Percentiles rank a stretch among this genome's conserved stretches.
Evolutionary conservation across 208 protist genomes (phyloP).

Genomic region (Acanthamoeba quina): DNA sequence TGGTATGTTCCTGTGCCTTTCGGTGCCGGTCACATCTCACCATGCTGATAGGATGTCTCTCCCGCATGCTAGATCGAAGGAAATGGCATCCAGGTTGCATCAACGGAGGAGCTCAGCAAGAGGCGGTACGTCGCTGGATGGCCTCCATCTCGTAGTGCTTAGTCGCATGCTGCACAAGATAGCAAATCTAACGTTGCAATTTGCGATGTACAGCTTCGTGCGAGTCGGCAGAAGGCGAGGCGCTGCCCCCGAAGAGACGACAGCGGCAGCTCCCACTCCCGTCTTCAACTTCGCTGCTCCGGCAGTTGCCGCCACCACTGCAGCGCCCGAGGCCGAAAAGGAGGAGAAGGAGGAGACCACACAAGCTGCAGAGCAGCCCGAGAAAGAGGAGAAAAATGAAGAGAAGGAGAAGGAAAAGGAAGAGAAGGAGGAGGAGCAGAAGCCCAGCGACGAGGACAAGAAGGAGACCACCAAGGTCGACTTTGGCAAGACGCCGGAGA

Average conservation of each 20-base stretch:
- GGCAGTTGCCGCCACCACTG: too few relatives aligned
- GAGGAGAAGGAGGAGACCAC: not conserved
- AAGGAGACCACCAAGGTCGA: not conserved
- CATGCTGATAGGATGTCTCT: too few relatives aligned
- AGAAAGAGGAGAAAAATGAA: not conserved
- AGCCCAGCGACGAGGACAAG: not conserved
- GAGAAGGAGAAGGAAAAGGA: too few relatives aligned
- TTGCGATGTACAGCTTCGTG: not conserved
- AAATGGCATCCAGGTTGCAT: not conserved
- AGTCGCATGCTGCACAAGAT: too few relatives aligned
- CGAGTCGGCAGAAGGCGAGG: not conserved
- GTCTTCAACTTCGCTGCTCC: not conserved
- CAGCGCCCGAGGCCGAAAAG: not conserved
- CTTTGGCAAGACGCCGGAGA: not conserved
- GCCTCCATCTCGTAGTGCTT: too few relatives aligned
- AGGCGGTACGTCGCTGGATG: not conserved
- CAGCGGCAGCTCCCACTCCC: not conserved
- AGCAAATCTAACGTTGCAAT: too few relatives aligned
- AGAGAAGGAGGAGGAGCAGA: not conserved
- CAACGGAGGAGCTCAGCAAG: not conserved
- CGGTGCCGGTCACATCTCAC: too few relatives aligned
- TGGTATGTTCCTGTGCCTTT: not conserved
- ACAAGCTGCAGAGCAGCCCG: not conserved
- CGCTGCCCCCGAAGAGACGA: not conserved
- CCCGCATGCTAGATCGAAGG: not conserved